Base-by-base conservation (phyloP, 1,284 basidiomycete genomes). In the Ceratobasidium sp. region DNA sequence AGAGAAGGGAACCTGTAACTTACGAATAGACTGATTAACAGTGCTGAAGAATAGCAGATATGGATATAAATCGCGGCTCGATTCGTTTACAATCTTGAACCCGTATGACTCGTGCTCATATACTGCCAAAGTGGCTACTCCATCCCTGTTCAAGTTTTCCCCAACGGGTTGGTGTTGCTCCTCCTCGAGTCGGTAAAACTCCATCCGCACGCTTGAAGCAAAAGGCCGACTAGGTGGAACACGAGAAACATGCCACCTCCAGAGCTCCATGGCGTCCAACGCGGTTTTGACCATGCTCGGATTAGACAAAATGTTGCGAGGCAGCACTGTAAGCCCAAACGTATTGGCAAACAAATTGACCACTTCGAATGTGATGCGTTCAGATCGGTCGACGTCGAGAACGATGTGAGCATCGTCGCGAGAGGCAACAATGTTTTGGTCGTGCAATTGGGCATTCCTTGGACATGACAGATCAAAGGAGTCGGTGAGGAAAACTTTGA, bases 31-130 rank as follows among this genome's bases (percentile, higher is more conserved):
- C 69, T 83, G 78, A n/a, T 80, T 80, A 54, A 78, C 79, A 3
- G 79, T 77, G 70, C 83, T 80, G 79, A 83, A 82, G 74, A 79
- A 82, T 2, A 82, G 82, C 38, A 83, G 78, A 73, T 81, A 82
- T 22, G 83, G 80, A 79, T 81, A 84, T 42, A 84, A 78, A 72
- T 82, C 81, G 55, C 71, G 71, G 73, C 79, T 78, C 5, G 82
- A 77, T 60, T 77, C 72, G 68, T 84, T 84, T 71, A 78, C 77
- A 43, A 84, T 71, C 35, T 79, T 76, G 62, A 83, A 75, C 13
- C 76, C 74, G 69, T 82, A 83, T 27, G 79, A 75, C 40, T 78
- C 70, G 32, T 77, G 75, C 57, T 72, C 72, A 52, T 77, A 73
- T 64, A 78, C 77, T 42, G 77, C 73, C 27, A 82, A 75, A 50